A percentile compares a stretch with the other conserved stretches of the same genome.
Evolutionary conservation across 495 filamentous ascomycete genomes (phyloP).

Genomic region (Penicillium egyptiacum): DNA sequence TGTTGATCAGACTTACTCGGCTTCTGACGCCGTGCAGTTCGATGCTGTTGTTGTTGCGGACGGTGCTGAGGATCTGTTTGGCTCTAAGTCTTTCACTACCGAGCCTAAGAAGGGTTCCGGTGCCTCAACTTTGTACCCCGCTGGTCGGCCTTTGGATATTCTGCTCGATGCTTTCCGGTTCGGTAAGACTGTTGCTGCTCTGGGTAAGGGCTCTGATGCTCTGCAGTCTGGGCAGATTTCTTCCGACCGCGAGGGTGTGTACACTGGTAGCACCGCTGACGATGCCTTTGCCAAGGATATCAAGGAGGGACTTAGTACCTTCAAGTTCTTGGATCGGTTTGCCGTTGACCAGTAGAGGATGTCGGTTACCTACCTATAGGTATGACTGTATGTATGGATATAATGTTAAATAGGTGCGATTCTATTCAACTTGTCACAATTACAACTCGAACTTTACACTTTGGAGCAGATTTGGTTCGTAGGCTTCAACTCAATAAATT

Average conservation of each 20-base stretch:
- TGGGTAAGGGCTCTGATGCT: slow-evolving; percentile 50
- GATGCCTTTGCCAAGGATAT: slow-evolving; percentile 48
- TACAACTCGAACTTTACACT: not conserved
- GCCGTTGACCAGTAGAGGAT: slow-evolving; percentile 28
- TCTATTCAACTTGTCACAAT: not conserved
- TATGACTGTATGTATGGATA: slow-evolving; percentile 5
- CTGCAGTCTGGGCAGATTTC: slow-evolving; percentile 46
- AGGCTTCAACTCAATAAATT: not conserved
- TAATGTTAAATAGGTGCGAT: not conserved
- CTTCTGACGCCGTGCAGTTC: slow-evolving; percentile 67
- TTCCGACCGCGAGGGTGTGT: slow-evolving; percentile 52
- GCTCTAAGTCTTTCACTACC: slow-evolving; percentile 23
- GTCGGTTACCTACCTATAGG: not conserved
- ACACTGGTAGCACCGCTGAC: slow-evolving; percentile 28
- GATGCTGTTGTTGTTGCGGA: slow-evolving; percentile 66
- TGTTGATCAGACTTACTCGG: slow-evolving; percentile 69
- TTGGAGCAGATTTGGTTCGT: not conserved
- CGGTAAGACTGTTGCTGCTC: slow-evolving; percentile 69
- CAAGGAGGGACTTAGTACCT: slow-evolving; percentile 61
- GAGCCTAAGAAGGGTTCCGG: slow-evolving; percentile 19
- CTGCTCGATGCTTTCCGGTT: slow-evolving; percentile 65
- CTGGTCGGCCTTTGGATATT: slow-evolving; percentile 63
- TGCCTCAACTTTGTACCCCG: slow-evolving; percentile 59
- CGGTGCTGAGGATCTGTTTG: slow-evolving; percentile 57
- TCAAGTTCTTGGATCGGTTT: slow-evolving; percentile 60